Conservation (phyloP, 768 basidiomycete species). For the Omphalotus guepiniiformis region DNA sequence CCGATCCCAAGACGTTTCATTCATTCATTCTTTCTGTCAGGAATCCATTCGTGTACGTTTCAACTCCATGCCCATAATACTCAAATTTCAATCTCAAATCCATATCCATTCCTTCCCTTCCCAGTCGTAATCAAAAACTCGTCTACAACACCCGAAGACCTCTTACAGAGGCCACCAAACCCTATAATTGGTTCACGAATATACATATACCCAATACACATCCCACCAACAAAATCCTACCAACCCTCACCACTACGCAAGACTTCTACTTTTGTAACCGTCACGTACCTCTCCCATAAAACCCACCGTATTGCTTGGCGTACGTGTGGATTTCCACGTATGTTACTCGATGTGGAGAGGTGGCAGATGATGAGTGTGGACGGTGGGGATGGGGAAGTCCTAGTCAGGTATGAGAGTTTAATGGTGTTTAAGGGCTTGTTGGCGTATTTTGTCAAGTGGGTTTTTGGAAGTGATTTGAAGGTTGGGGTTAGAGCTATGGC, state of each 20-base stretch:
- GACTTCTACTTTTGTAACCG: conserved; percentile 36
- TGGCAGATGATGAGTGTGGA: conserved; percentile 60
- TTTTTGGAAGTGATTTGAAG: no score
- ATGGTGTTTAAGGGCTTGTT: conserved; percentile 57
- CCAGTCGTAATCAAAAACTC: conserved; percentile 49
- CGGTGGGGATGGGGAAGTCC: conserved; percentile 39
- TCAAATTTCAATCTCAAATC: background rate
- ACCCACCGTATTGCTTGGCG: conserved; percentile 57
- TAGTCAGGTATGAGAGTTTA: conserved; percentile 61
- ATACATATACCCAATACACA: conserved; percentile 45
- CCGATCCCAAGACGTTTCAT: background rate
- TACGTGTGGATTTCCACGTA: conserved; percentile 33
- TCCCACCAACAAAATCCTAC: conserved; percentile 54
- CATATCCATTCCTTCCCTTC: no score
- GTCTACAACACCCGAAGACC: conserved; percentile 37
- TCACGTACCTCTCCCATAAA: conserved; percentile 48
- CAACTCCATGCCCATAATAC: no score
- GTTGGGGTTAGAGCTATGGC: no score
- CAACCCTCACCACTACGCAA: conserved; percentile 28
- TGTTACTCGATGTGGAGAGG: conserved; percentile 48
- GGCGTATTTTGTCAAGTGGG: conserved; percentile 50
- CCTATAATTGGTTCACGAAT: conserved; percentile 45
- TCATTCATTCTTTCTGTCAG: conserved; percentile 25
- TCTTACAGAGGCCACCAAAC: conserved; percentile 31
- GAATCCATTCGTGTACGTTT: conserved; percentile 65